Percentiles rank a stretch among this genome's conserved stretches.
Evolutionary conservation across 805 yeast species (phyloP).

Genomic region (Pachysolen tannophilus): DNA sequence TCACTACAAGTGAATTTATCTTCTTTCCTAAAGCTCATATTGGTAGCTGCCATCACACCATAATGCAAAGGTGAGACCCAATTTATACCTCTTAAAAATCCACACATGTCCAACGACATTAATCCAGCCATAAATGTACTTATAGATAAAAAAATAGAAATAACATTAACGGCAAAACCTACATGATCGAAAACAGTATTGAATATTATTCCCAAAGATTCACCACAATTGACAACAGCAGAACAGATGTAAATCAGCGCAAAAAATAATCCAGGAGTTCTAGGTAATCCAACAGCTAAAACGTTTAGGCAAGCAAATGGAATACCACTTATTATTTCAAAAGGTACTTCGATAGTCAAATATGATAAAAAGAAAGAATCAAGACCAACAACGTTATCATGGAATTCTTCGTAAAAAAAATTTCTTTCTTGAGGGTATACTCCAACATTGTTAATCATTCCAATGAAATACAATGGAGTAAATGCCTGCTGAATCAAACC

Average conservation of each 20-base stretch:
- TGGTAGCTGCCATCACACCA: slow-evolving; percentile 52
- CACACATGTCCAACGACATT: slow-evolving; percentile 70
- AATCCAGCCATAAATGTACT: slow-evolving; percentile 84
- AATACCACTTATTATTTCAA: slow-evolving; percentile 51
- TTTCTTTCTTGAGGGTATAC: slow-evolving; percentile 68
- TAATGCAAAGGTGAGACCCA: slow-evolving; percentile 75
- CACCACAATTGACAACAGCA: slow-evolving; percentile 65
- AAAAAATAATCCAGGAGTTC: slow-evolving; percentile 61
- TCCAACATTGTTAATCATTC: slow-evolving; percentile 71
- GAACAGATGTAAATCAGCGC: slow-evolving; percentile 47
- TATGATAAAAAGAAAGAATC: slow-evolving; percentile 56
- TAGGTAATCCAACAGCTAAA: slow-evolving; percentile 65
- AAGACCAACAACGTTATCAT: slow-evolving; percentile 63
- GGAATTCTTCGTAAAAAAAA: slow-evolving; percentile 71
- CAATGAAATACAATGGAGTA: slow-evolving; percentile 65
- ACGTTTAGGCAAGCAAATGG: slow-evolving; percentile 56
- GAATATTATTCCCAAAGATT: slow-evolving; percentile 74
- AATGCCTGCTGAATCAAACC: slow-evolving; percentile 74
- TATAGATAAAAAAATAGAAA: slow-evolving; percentile 56
- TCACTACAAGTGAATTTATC: slow-evolving; percentile 45
- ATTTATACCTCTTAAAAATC: slow-evolving; percentile 60
- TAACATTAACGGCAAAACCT: slow-evolving; percentile 73
- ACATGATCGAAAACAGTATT: slow-evolving; percentile 66
- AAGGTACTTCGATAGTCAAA: slow-evolving; percentile 56
- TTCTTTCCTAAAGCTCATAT: slow-evolving; percentile 45